These are phyloP conservation scores for Keithomyces neogunnii DNA, from an alignment of 2,329 filamentous ascomycete genomes.

Conservation along the genomic window DNA sequence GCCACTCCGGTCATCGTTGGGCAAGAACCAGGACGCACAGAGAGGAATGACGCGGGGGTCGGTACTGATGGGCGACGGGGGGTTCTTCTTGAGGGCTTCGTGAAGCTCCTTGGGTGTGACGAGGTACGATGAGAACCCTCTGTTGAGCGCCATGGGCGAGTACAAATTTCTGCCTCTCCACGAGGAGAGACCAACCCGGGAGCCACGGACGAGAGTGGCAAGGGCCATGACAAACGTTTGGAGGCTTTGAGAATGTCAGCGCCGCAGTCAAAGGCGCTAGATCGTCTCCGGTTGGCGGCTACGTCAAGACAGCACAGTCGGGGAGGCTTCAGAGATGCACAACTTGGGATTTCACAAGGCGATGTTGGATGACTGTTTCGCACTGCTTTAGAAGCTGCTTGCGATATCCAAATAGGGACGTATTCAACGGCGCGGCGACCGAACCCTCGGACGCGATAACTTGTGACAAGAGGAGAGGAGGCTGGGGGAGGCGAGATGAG, in stretches of 20 bases:
- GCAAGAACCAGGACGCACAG: conserved; percentile 93
- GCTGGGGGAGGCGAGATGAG: conserved; percentile 2
- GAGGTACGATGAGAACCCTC: conserved; percentile 67
- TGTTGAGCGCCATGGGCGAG: conserved; percentile 18
- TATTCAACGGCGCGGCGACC: neutral
- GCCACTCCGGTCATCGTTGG: conserved; percentile 79
- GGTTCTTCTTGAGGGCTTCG: conserved; percentile 74
- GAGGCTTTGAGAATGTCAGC: neutral
- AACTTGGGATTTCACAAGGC: neutral
- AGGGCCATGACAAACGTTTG: conserved; percentile 30
- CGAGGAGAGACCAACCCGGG: conserved; percentile 30
- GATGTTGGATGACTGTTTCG: neutral
- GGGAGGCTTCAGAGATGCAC: neutral
- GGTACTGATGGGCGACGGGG: conserved; percentile 69
- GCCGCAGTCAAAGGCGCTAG: neutral
- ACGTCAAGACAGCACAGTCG: too few species aligned
- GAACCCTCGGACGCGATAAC: neutral
- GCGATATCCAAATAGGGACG: neutral
- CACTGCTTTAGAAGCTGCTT: neutral
- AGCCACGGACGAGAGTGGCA: conserved; percentile 32
- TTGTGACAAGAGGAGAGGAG: conserved; percentile 3
- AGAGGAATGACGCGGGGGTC: conserved; percentile 79
- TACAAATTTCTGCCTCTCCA: conserved; percentile 24
- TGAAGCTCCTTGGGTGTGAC: conserved; percentile 77
- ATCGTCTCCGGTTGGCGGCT: neutral